Conservation (phyloP, 129 eudicot genomes). For the Flaveria bidentis region DNA sequence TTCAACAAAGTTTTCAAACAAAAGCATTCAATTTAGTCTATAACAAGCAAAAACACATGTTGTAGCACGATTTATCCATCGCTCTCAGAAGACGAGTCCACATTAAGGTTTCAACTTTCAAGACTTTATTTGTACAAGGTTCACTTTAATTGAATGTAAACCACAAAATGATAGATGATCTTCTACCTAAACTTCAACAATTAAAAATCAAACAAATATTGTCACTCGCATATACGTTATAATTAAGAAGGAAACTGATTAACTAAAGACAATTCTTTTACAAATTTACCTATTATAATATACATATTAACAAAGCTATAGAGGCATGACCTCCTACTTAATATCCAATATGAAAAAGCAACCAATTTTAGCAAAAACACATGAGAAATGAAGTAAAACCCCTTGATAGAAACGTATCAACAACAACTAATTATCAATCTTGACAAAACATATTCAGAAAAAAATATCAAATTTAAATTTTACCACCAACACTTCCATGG, state of each 20-base stretch:
- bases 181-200: slow-evolving; percentile 29
- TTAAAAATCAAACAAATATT: neutral
- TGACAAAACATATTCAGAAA: neutral
- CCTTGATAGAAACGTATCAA: slow-evolving; percentile 14
- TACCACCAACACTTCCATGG: neutral
- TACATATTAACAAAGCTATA: too few species aligned
- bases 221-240: slow-evolving; percentile 14
- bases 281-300: too few species aligned
- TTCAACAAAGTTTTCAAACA: slow-evolving; percentile 29
- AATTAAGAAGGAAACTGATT: slow-evolving; percentile 14
- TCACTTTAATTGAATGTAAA: neutral
- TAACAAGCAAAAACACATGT: slow-evolving; percentile 33
- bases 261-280: slow-evolving; percentile 6
- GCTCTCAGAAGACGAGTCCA: slow-evolving; percentile 16
- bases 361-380: neutral
- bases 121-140: slow-evolving; percentile 1
- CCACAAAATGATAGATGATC: slow-evolving; percentile 19
- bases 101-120: slow-evolving; percentile 21
- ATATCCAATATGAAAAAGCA: too few species aligned
- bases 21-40: slow-evolving; percentile 35
- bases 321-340: too few species aligned
- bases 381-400: neutral
- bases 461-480: neutral
- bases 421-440: slow-evolving; percentile 14
- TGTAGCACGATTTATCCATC: neutral